Conservation (phyloP, 2,329 filamentous ascomycete genomes). For the Aspergillus sp. region DNA sequence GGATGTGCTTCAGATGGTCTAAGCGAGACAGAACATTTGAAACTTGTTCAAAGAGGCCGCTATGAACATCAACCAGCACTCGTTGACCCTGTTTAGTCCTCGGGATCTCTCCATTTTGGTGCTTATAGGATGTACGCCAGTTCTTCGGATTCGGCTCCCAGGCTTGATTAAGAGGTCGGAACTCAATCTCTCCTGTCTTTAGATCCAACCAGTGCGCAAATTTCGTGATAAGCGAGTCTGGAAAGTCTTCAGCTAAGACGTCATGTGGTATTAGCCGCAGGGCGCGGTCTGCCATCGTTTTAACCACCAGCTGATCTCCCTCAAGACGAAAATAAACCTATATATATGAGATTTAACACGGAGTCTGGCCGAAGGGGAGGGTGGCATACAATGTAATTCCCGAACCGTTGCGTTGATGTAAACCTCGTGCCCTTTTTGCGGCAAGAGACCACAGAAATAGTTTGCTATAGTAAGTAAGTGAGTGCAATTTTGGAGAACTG, state of each 20-base stretch:
- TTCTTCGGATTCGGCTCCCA: conserved; percentile 26
- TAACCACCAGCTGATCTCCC: conserved; percentile 18
- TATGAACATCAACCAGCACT: conserved; percentile 36
- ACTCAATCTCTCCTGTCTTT: conserved; percentile 26
- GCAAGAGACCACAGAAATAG: conserved; percentile 36
- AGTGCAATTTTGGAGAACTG: background rate
- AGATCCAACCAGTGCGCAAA: conserved; percentile 51
- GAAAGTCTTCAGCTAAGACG: conserved; percentile 27
- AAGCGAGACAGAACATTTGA: conserved; percentile 34
- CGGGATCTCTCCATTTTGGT: background rate
- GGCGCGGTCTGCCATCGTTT: background rate
- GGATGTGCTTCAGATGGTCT: conserved; percentile 36
- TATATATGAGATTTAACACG: background rate
- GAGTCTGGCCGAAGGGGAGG: background rate
- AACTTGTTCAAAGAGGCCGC: conserved; percentile 34
- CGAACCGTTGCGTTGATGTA: conserved; percentile 26
- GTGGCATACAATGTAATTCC: conserved; percentile 23
- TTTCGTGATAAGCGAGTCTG: conserved; percentile 36
- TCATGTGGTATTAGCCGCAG: conserved; percentile 30
- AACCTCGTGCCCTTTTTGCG: conserved; percentile 36
- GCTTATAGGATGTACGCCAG: conserved; percentile 30
- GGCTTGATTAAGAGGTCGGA: conserved; percentile 23
- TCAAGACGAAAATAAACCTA: conserved; percentile 23
- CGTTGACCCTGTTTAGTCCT: conserved; percentile 3
- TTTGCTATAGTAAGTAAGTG: conserved; percentile 10